Conservation (phyloP, 2,329 filamentous ascomycete species). For the Paraphoma chrysanthemicola region DNA sequence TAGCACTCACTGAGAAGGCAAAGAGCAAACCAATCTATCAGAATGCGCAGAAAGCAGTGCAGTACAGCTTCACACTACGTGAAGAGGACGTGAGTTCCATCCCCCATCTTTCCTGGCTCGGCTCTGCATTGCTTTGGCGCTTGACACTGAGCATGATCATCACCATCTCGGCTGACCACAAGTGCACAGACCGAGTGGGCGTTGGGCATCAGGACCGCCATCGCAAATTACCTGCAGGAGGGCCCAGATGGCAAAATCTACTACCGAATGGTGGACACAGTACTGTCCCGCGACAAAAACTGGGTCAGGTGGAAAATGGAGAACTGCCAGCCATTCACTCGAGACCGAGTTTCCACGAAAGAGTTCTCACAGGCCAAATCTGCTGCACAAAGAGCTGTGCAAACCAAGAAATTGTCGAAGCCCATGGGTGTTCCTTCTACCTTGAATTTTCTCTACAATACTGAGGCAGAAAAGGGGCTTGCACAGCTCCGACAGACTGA, state of each 20-base stretch:
- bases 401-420: slow-evolving; percentile 71
- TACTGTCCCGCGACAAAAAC: slow-evolving; percentile 94
- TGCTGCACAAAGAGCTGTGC: slow-evolving; percentile 69
- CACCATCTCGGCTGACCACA: slow-evolving; percentile 41
- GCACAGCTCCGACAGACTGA: slow-evolving; percentile 71
- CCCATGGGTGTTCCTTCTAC: slow-evolving; percentile 42
- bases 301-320: slow-evolving; percentile 99
- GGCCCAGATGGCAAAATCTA: slow-evolving; percentile 90
- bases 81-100: slow-evolving; percentile 77
- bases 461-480: slow-evolving; percentile 66
- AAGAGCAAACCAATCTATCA: slow-evolving; percentile 79
- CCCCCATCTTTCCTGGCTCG: slow-evolving; percentile 19
- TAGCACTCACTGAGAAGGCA: slow-evolving; percentile 83
- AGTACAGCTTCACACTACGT: slow-evolving; percentile 77
- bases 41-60: slow-evolving; percentile 83
- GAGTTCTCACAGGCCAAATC: slow-evolving; percentile 74
- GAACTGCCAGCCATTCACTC: slow-evolving; percentile 85
- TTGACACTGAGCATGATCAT: slow-evolving; percentile 30
- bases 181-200: slow-evolving; percentile 79
- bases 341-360: slow-evolving; percentile 71
- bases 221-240: slow-evolving; percentile 82
- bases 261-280: slow-evolving; percentile 94
- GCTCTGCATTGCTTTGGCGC: slow-evolving; percentile 17
- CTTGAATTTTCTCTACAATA: slow-evolving; percentile 74
- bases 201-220: slow-evolving; percentile 74